These are phyloP conservation scores for Monascus purpureus DNA, from an alignment of 495 filamentous ascomycete species.

Conservation along the genomic window DNA sequence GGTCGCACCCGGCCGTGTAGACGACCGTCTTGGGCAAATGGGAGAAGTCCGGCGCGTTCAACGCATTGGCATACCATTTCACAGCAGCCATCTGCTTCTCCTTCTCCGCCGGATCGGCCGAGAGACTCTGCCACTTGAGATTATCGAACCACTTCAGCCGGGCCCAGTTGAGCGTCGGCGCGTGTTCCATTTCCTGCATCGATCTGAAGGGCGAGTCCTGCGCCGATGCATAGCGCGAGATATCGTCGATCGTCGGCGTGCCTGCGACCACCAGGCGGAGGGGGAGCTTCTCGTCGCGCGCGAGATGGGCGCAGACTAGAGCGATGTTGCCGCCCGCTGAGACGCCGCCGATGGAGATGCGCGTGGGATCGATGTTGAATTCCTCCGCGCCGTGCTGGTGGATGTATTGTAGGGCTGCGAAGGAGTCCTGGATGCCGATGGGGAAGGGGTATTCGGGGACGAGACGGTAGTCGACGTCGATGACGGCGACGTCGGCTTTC, in stretches of 20 bases:
- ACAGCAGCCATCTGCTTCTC: too few relatives aligned
- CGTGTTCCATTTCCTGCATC: slow-evolving; percentile 27
- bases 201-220: slow-evolving; percentile 32
- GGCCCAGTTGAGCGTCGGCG: slow-evolving; percentile 33
- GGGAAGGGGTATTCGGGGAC: too few relatives aligned
- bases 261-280: slow-evolving; percentile 24
- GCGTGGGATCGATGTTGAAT: slow-evolving; percentile 27
- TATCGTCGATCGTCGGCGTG: slow-evolving; percentile 24
- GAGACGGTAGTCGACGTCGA: too few relatives aligned
- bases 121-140: too few relatives aligned
- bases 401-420: too few relatives aligned
- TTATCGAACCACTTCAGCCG: slow-evolving; percentile 35
- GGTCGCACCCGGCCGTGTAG: slow-evolving; percentile 34
- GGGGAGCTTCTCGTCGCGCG: slow-evolving; percentile 30
- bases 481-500: too few relatives aligned
- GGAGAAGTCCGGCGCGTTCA: too few relatives aligned
- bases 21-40: slow-evolving; percentile 33
- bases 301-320: slow-evolving; percentile 32
- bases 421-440: too few relatives aligned
- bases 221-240: slow-evolving; percentile 20
- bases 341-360: slow-evolving; percentile 35
- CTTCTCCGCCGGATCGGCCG: too few relatives aligned
- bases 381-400: too few relatives aligned
- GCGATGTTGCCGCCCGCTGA: slow-evolving; percentile 35
- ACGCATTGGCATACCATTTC: too few relatives aligned